Evolutionary conservation across 345 rosid genomes (phyloP), one percentile per base, ranked within the genome.

Genomic region (Stellera chamaejasme): DNA sequence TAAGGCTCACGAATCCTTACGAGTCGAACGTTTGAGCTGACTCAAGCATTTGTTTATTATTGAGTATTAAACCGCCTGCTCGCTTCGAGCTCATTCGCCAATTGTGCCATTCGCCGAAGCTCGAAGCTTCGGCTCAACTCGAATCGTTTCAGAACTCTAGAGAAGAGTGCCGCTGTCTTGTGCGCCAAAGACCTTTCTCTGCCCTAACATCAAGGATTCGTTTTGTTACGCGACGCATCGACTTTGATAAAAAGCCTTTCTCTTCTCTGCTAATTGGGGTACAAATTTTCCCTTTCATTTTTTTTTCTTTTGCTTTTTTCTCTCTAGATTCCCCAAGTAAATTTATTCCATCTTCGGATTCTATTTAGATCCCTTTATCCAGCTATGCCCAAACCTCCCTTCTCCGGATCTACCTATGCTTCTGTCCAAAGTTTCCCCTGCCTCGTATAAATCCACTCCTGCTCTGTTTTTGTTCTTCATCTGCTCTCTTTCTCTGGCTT

Each of bases 211-310:
- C 62, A 54, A 81, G 82, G 85, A 82, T 82, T 83, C 88, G 69
- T 68, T 64, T 61, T 43, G 55, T 69, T 79, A 85, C 67, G 96
- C 96, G 96, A 85, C 94, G 90, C 69, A 72, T 75, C 88, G 96
- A 79, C 90, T 61, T 70, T 58, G 84, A 56, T 47, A 25, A 53
- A 25, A 56, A 27, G 32, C 48, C 48, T 50, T 26, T 56, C 27
- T 39, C 55, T 54, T 50, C 23, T n/a, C 14, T 14, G 15, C 39
- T 6, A 42, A 32, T 32, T 8, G 5, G 9, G 9, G 5, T 8
- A 32, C 39, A 32, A 32, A 32, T 5, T 5, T 32, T 32, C 7
- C 39, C 39, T 32, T 32, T 19, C 23, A 19, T 19, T 19, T 19
- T 19, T 19, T 55, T 45, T 11, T 47, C 56, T 43, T 64, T 58